Conservation (phyloP, 1,139 yeast species). For the Yamadazyma sp. region DNA sequence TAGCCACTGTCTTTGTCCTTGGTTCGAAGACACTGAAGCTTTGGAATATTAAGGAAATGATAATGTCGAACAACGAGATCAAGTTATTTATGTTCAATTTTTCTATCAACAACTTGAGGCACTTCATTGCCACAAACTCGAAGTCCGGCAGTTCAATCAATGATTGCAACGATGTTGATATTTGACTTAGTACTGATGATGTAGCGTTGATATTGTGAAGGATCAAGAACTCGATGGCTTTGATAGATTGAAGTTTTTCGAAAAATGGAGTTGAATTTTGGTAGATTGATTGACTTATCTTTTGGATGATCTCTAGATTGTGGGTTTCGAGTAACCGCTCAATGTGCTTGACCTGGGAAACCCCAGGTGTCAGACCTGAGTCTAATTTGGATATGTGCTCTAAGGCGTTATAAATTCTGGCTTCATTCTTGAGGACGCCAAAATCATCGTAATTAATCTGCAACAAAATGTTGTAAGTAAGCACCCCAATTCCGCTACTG, state of each 20-base stretch:
- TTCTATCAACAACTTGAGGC: conserved; percentile 63
- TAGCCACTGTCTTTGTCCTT: conserved; percentile 47
- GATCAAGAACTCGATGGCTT: conserved; percentile 72
- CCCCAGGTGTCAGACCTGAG: conserved; percentile 12
- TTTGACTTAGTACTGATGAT: conserved; percentile 81
- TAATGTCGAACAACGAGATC: conserved; percentile 45
- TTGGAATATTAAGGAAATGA: conserved; percentile 54
- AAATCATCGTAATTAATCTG: conserved; percentile 35
- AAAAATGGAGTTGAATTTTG: conserved; percentile 67
- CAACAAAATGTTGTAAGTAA: conserved; percentile 42
- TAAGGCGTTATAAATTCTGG: conserved; percentile 39
- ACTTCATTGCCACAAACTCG: conserved; percentile 60
- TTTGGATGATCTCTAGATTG: conserved; percentile 74
- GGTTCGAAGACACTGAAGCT: conserved; percentile 55
- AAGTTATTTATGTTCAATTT: conserved; percentile 54
- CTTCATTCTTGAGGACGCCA: conserved; percentile 29
- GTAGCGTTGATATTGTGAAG: conserved; percentile 60
- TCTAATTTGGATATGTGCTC: conserved; percentile 35
- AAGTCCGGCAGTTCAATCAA: conserved; percentile 66
- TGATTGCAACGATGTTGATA: conserved; percentile 83
- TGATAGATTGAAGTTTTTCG: conserved; percentile 70
- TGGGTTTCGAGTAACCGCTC: conserved; percentile 48
- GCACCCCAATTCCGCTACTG: conserved; percentile 44
- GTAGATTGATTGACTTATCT: conserved; percentile 77
- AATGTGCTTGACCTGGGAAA: conserved; percentile 18